Base-by-base conservation (phyloP, 2,329 filamentous ascomycete species). In the Ophiocordyceps unilateralis region DNA sequence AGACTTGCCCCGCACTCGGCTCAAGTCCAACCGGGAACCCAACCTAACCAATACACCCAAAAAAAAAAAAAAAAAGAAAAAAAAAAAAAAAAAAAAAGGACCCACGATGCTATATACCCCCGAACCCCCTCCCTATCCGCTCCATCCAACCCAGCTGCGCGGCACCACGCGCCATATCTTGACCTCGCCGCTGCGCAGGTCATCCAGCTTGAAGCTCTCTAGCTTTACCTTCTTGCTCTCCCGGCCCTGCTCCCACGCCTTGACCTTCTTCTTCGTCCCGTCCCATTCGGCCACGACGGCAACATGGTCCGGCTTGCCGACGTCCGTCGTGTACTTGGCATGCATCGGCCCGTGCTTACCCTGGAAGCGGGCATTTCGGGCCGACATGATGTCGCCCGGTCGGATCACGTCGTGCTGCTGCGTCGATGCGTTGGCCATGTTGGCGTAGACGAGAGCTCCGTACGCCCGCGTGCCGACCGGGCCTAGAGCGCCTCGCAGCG, bases 161-260 rank as follows among this genome's bases (percentile, higher is more conserved):
- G 85, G 83, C 76, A 96, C 93, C 39, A 95, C 83, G 45, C 91
- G 76, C 91, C 91, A 98, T 47, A 98, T 86, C 67, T 91, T 89
- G 53, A 95, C 88, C 65, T 98, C 91, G 17, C 91, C 91, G 60
- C 82, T 89, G 57, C 85, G 74, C 58, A 98, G 57, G 64, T 98
- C 91, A 39, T 88, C 87, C 47, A 98, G 72, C 65, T 88, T 84
- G 65, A 89, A 96, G 63, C 87, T 93, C 68, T 96, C 89, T 47
- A 85, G 67, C 67, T 93, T 91, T 43, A 93, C 81, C 68, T 95
- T 96, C 61, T 83, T 89, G 59, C 78, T 88, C 66, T 96, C 89
- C 14, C 89, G 70, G 0, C 89, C 89, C 58, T 98, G 91, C 61
- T 96, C 91, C 84, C 86, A 96, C 2, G 81, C 88, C 23, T 88